phyloP scores from a whole-genome alignment of 2,329 filamentous ascomycete genomes.

The Diaporthe amygdali region DNA sequence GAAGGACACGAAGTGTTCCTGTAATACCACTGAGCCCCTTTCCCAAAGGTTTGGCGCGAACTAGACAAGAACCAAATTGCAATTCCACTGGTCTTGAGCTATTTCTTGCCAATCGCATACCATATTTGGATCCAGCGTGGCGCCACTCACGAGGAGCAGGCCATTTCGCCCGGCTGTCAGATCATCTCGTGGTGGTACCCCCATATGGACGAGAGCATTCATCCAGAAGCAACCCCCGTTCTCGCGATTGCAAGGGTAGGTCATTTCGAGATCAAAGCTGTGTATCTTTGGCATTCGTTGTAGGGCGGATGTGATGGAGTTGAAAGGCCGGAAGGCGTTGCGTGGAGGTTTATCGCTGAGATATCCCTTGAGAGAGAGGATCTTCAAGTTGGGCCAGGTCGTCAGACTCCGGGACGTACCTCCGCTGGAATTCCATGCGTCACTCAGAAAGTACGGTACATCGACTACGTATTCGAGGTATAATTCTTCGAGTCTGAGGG shows the following conservation, averaged over 20 bases:
- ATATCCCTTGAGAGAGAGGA: fast-evolving
- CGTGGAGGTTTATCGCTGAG: fast-evolving
- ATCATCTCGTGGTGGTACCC: not conserved
- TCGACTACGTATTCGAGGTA: not conserved
- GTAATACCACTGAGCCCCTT: too few species aligned
- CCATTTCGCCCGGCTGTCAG: not conserved
- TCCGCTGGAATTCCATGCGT: not conserved
- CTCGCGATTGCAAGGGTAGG: not conserved
- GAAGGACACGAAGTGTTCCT: too few species aligned
- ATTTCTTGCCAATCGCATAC: not conserved
- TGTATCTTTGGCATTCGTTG: not conserved
- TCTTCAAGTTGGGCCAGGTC: not conserved
- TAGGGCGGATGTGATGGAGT: not conserved
- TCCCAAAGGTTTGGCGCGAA: too few species aligned
- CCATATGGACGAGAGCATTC: fast-evolving
- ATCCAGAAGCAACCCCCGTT: too few species aligned
- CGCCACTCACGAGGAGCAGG: fast-evolving
- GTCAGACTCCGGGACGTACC: not conserved
- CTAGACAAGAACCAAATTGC: too few species aligned
- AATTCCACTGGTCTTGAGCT: not conserved
- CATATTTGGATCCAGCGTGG: not conserved
- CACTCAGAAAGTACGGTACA: not conserved
- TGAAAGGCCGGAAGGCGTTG: not conserved
- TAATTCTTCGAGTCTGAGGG: not conserved
- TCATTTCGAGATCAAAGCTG: not conserved